These are phyloP conservation scores for Pyrenula massariospora DNA, from an alignment of 495 filamentous ascomycete genomes.

Conservation along the genomic window DNA sequence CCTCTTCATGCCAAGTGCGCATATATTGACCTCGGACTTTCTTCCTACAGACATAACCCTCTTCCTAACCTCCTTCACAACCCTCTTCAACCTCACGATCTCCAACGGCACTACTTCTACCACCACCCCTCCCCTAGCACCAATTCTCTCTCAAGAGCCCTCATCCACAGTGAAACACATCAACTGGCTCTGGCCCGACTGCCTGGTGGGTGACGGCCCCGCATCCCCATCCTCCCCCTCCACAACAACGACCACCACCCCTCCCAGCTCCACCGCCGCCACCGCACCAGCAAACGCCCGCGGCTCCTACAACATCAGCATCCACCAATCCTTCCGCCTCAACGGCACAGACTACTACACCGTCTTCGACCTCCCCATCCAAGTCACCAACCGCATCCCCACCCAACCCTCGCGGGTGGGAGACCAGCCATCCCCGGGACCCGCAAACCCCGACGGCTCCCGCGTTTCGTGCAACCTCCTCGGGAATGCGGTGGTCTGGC, in stretches of 20 bases:
- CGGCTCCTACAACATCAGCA: slow-evolving; percentile 45
- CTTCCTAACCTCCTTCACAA: slow-evolving; percentile 50
- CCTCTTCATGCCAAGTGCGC: too few relatives aligned
- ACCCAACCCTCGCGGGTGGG: not conserved
- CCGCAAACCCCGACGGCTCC: not conserved
- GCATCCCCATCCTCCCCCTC: too few relatives aligned
- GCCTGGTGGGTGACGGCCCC: slow-evolving; percentile 46
- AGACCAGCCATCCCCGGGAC: not conserved
- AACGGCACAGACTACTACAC: slow-evolving; percentile 52
- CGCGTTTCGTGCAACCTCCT: not conserved
- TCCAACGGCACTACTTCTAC: slow-evolving; percentile 48
- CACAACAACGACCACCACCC: not conserved
- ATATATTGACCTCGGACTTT: too few relatives aligned
- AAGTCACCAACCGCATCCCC: slow-evolving; percentile 50
- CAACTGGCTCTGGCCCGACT: slow-evolving; percentile 56
- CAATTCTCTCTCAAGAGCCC: slow-evolving; percentile 47
- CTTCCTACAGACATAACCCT: slow-evolving; percentile 41
- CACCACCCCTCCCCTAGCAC: slow-evolving; percentile 42
- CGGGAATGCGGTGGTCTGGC: not conserved
- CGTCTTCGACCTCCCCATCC: slow-evolving; percentile 56
- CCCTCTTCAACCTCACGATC: slow-evolving; percentile 54
- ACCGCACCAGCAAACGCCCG: slow-evolving; percentile 12
- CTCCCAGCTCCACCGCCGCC: slow-evolving; percentile 3
- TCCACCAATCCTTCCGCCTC: slow-evolving; percentile 54
- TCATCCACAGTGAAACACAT: slow-evolving; percentile 59